phyloP scores from a whole-genome alignment of 2,329 filamentous ascomycete genomes.

The Xylaria sp. region DNA sequence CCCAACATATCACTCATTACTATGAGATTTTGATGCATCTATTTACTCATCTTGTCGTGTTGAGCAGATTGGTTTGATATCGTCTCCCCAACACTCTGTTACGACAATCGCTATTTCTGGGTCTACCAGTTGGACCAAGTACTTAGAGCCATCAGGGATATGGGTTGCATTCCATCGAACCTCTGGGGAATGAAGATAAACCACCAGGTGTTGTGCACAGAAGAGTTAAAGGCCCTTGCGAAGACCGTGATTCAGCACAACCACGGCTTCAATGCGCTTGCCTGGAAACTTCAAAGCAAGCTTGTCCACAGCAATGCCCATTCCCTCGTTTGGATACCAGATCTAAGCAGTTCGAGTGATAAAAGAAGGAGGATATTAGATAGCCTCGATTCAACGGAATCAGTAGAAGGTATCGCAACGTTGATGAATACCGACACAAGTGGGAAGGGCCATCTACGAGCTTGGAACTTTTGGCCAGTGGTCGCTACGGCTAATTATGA shows the following conservation, averaged over 20 bases:
- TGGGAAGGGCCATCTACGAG: neutral
- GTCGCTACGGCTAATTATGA: neutral
- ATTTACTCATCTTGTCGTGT: neutral
- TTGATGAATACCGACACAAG: neutral
- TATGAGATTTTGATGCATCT: neutral
- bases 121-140: neutral
- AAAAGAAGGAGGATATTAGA: neutral
- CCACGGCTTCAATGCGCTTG: neutral
- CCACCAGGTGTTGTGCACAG: neutral
- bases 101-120: neutral
- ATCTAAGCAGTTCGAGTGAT: neutral
- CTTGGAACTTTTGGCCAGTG: conserved; percentile 26
- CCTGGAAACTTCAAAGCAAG: neutral
- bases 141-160: neutral
- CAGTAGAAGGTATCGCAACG: neutral
- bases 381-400: neutral
- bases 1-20: neutral
- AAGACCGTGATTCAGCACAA: neutral
- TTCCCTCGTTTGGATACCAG: neutral
- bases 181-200: conserved; percentile 1
- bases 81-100: conserved; percentile 2
- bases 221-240: neutral
- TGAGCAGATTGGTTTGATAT: conserved; percentile 12
- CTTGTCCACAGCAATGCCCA: neutral
- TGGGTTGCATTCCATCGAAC: neutral